phyloP scores from a whole-genome alignment of 768 basidiomycete genomes.

The Sutorius australiensis region DNA sequence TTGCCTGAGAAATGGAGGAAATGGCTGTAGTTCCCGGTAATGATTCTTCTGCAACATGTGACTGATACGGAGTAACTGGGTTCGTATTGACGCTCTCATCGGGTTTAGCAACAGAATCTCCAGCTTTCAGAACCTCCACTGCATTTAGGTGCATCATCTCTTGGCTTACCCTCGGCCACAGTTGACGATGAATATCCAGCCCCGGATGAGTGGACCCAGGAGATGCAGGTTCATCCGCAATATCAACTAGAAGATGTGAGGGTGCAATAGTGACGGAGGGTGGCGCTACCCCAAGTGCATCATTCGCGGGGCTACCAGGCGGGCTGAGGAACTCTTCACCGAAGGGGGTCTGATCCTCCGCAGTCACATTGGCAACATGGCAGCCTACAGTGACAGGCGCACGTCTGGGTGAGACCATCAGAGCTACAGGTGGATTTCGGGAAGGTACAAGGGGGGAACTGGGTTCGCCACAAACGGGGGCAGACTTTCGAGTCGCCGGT shows the following conservation, averaged over 20 bases:
- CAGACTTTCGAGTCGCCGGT: background rate
- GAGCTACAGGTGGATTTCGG: background rate
- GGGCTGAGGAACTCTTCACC: slow-evolving; percentile 27
- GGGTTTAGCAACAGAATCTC: background rate
- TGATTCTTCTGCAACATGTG: slow-evolving; percentile 30
- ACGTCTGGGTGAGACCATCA: background rate
- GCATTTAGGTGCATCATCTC: slow-evolving; percentile 35
- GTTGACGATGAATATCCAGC: slow-evolving; percentile 22
- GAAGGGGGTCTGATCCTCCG: background rate
- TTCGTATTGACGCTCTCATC: background rate
- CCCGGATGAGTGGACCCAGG: slow-evolving; percentile 5
- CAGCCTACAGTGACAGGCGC: background rate
- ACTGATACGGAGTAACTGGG: slow-evolving; percentile 15
- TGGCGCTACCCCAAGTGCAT: background rate
- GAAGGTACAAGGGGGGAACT: background rate
- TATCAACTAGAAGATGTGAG: slow-evolving; percentile 11
- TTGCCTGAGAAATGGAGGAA: slow-evolving; percentile 5
- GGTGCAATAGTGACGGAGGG: background rate
- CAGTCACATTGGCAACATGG: background rate
- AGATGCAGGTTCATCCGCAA: slow-evolving; percentile 4
- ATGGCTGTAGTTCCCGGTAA: slow-evolving; percentile 25
- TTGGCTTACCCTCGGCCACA: slow-evolving; percentile 37
- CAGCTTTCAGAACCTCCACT: slow-evolving; percentile 1
- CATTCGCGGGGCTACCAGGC: slow-evolving; percentile 15
- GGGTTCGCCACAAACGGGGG: background rate